These are phyloP conservation scores for Pythium volutum DNA, from an alignment of 352 stramenopile species.

Conservation along the genomic window DNA sequence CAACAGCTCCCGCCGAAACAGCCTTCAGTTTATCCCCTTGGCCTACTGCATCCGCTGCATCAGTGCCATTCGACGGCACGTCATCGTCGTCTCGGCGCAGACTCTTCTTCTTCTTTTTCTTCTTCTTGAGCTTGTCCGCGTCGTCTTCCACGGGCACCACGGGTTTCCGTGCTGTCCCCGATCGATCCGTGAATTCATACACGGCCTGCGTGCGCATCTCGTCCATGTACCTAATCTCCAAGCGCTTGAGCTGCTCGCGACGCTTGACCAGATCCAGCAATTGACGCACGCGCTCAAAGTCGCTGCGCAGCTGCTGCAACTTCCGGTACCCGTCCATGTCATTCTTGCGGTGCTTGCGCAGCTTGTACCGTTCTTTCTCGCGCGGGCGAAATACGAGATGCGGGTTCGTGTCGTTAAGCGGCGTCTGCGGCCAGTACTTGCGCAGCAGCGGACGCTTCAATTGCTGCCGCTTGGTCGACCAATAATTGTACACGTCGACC, in stretches of 20 bases:
- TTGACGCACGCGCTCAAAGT: slow-evolving; percentile 90
- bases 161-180: slow-evolving; percentile 44
- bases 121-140: slow-evolving; percentile 46
- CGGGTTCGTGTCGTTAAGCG: slow-evolving; percentile 97
- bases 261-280: slow-evolving; percentile 82
- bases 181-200: slow-evolving; percentile 52
- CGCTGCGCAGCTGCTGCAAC: slow-evolving; percentile 89
- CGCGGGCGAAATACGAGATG: slow-evolving; percentile 97
- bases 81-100: slow-evolving; percentile 23
- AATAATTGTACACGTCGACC: slow-evolving; percentile 94
- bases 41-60: slow-evolving; percentile 4
- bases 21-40: slow-evolving; percentile 5
- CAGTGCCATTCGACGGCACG: background rate
- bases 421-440: slow-evolving; percentile 95
- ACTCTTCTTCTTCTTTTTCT: slow-evolving; percentile 67
- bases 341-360: slow-evolving; percentile 95
- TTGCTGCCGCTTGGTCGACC: slow-evolving; percentile 91
- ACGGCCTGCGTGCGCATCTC: slow-evolving; percentile 68
- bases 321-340: slow-evolving; percentile 95
- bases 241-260: slow-evolving; percentile 81
- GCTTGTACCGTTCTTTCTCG: slow-evolving; percentile 97
- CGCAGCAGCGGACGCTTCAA: slow-evolving; percentile 93
- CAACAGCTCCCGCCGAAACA: background rate
- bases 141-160: slow-evolving; percentile 57
- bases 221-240: slow-evolving; percentile 80